phyloP scores from a whole-genome alignment of 768 basidiomycete species.

The Boletus fagicola region DNA sequence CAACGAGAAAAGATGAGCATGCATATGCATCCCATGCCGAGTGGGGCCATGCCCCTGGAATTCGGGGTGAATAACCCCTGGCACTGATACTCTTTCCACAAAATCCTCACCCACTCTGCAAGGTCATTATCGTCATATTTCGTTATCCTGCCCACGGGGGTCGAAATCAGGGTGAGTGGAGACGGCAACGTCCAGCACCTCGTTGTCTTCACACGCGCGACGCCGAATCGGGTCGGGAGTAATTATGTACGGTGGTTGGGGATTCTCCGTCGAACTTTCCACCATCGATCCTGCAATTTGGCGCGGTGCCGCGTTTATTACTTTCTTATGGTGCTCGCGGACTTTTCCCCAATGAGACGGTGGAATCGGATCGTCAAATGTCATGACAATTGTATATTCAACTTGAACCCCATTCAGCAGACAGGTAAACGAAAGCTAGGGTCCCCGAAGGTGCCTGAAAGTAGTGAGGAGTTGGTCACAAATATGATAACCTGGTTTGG shows the following conservation, averaged over 20 bases:
- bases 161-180: neutral
- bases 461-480: neutral
- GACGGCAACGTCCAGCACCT: neutral
- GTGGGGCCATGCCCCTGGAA: neutral
- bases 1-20: neutral
- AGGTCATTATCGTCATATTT: neutral
- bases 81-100: neutral
- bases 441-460: neutral
- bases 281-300: neutral
- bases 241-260: neutral
- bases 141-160: neutral
- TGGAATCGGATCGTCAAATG: constrained; percentile 15
- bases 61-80: neutral
- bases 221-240: neutral
- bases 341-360: neutral
- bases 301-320: neutral
- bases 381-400: neutral
- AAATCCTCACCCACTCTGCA: neutral
- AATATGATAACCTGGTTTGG: neutral
- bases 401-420: neutral
- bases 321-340: neutral
- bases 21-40: neutral
- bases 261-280: constrained; percentile 9
- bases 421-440: neutral
- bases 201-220: neutral